Evolutionary conservation across 331 rosid genomes (phyloP).

Genomic region (Stylosanthes scabra): DNA sequence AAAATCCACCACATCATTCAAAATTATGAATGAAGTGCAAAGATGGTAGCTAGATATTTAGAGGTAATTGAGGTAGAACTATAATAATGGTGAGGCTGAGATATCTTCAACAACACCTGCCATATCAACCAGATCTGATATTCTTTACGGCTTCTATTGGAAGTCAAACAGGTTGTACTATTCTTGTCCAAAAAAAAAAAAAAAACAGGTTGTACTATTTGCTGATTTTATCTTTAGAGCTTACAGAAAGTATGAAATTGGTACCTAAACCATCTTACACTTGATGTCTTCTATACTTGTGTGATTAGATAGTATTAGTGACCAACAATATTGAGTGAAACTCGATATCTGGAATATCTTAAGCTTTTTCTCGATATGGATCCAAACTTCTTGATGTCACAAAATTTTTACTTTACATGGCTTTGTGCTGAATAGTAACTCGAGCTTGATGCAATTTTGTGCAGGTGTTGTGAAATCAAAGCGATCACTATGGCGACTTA

Average conservation of each 20-base stretch:
- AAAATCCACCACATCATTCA: too few species aligned
- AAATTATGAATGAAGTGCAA: too few species aligned
- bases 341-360: constrained; percentile 12
- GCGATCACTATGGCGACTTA: constrained; percentile 81
- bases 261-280: not conserved
- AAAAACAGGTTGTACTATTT: not conserved
- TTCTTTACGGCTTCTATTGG: constrained; percentile 6
- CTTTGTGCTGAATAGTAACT: constrained; percentile 12
- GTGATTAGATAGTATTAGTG: constrained; percentile 11
- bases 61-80: too few species aligned
- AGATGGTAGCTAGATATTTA: too few species aligned
- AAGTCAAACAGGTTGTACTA: not conserved
- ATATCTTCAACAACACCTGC: not conserved
- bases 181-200: too few species aligned
- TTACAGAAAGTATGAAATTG: not conserved
- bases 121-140: constrained; percentile 1
- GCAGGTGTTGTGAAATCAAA: constrained; percentile 86
- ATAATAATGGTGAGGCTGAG: too few species aligned
- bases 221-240: not conserved
- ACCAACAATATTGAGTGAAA: not conserved
- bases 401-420: not conserved
- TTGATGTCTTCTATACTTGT: not conserved
- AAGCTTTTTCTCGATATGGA: not conserved
- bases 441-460: constrained; percentile 32
- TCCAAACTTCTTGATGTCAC: constrained; percentile 9